phyloP scores from a whole-genome alignment of 495 filamentous ascomycete genomes.

The Trichocladium uniseriatum region DNA sequence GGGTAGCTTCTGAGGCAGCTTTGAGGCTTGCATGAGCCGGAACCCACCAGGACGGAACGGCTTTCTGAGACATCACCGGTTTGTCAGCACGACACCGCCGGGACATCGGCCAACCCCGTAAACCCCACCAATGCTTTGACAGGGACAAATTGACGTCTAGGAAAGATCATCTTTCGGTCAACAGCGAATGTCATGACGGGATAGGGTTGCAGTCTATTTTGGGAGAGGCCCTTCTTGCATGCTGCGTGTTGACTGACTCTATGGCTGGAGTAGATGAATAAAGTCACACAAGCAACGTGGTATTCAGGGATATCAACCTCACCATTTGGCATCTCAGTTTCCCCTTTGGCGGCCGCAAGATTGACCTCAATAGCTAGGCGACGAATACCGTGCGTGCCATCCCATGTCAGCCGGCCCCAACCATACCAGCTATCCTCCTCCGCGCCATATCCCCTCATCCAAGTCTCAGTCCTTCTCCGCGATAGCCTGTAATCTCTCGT shows the following conservation, averaged over 20 bases:
- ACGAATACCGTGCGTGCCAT: conserved; percentile 1
- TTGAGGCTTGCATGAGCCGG: conserved; percentile 6
- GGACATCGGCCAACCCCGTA: too few species aligned
- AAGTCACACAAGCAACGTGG: conserved; percentile 14
- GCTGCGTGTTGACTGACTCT: conserved; percentile 10
- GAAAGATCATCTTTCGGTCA: too few species aligned
- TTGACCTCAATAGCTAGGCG: conserved; percentile 1
- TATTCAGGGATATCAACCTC: conserved; percentile 16
- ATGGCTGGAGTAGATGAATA: conserved; percentile 9
- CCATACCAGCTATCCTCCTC: conserved; percentile 11
- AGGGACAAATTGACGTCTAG: neutral
- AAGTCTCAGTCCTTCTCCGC: conserved; percentile 82
- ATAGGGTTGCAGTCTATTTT: conserved; percentile 6
- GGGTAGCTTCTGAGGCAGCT: conserved; percentile 12
- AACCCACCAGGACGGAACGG: neutral
- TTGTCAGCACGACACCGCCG: too few species aligned
- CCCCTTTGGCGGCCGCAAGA: neutral
- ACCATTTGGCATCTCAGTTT: conserved; percentile 7
- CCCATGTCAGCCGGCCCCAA: neutral
- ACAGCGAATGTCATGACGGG: neutral
- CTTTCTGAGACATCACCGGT: too few species aligned
- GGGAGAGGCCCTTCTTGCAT: conserved; percentile 6
- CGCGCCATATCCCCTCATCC: conserved; percentile 9
- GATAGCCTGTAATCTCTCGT: conserved; percentile 94
- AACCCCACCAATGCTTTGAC: neutral